phyloP scores from a whole-genome alignment of 2,329 filamentous ascomycete species.

The Colletotrichum cordylinicola region DNA sequence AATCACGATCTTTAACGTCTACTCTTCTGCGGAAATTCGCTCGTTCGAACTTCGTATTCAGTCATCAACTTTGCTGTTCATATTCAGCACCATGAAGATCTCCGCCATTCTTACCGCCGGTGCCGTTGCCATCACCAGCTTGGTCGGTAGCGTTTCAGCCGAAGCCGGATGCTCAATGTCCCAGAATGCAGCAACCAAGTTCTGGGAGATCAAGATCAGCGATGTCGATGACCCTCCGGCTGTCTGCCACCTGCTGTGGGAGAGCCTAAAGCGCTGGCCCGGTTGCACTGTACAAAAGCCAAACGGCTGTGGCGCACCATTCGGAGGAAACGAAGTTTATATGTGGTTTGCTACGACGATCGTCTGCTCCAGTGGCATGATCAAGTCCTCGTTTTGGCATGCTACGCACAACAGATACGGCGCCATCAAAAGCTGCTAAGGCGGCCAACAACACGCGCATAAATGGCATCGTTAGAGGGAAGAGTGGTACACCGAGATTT shows the following conservation, averaged over 20 bases:
- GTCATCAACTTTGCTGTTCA: too few relatives aligned
- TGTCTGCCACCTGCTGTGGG: background rate
- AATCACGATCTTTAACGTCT: background rate
- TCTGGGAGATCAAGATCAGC: background rate
- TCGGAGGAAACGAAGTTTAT: background rate
- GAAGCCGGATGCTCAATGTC: background rate
- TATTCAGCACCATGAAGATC: background rate
- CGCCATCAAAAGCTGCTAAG: background rate
- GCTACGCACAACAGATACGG: background rate
- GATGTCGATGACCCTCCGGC: background rate
- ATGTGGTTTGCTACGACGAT: background rate
- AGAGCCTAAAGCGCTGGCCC: background rate
- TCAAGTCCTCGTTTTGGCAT: background rate
- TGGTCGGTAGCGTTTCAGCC: background rate
- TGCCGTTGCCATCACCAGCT: background rate
- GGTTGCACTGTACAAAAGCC: background rate
- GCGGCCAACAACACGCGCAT: fast-evolving
- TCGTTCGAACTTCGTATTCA: background rate
- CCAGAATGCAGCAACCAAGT: background rate
- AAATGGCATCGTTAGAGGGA: fast-evolving
- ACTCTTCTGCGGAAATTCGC: fast-evolving
- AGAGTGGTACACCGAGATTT: fast-evolving
- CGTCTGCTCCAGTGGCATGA: background rate
- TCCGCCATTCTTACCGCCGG: background rate
- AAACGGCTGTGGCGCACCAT: background rate